Percentiles rank a stretch among this genome's conserved stretches.
These are phyloP conservation scores for Podospora pseudopauciseta DNA, from an alignment of 495 filamentous ascomycete genomes.

Conservation along the genomic window DNA sequence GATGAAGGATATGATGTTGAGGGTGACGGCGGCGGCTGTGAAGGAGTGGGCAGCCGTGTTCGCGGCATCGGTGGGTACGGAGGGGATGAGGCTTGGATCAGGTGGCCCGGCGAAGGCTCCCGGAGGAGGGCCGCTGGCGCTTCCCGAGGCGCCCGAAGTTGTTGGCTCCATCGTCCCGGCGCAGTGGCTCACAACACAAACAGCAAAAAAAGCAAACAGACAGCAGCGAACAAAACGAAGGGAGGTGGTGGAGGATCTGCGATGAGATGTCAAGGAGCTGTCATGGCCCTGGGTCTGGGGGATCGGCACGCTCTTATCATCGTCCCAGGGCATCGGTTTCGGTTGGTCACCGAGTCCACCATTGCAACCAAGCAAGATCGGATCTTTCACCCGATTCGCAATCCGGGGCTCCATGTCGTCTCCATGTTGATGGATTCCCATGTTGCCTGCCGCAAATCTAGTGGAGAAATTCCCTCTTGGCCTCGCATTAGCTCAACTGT, in stretches of 20 bases:
- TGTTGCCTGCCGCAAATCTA: not conserved
- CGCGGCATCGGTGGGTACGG: slow-evolving; percentile 15
- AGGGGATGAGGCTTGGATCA: slow-evolving; percentile 15
- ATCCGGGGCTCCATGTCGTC: not conserved
- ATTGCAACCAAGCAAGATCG: not conserved
- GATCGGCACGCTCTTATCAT: slow-evolving; percentile 6
- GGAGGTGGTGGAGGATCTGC: not conserved
- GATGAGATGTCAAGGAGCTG: not conserved
- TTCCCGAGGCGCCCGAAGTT: slow-evolving; percentile 6
- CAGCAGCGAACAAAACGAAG: not conserved
- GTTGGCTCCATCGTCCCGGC: slow-evolving; percentile 8
- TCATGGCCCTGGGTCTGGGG: slow-evolving; percentile 2
- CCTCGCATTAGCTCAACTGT: slow-evolving; percentile 5
- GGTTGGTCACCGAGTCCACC: not conserved
- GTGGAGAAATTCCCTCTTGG: not conserved
- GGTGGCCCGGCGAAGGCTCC: slow-evolving; percentile 8
- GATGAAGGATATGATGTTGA: slow-evolving; percentile 23
- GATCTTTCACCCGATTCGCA: not conserved
- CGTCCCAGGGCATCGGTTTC: not conserved
- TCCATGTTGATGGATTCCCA: not conserved
- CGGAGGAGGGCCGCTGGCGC: slow-evolving; percentile 1
- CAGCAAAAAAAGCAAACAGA: not conserved
- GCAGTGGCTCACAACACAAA: not conserved
- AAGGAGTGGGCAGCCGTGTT: slow-evolving; percentile 12
- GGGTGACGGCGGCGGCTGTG: slow-evolving; percentile 9